Conservation (phyloP, 306 rosid genomes). For the Echinosophora koreensis region DNA sequence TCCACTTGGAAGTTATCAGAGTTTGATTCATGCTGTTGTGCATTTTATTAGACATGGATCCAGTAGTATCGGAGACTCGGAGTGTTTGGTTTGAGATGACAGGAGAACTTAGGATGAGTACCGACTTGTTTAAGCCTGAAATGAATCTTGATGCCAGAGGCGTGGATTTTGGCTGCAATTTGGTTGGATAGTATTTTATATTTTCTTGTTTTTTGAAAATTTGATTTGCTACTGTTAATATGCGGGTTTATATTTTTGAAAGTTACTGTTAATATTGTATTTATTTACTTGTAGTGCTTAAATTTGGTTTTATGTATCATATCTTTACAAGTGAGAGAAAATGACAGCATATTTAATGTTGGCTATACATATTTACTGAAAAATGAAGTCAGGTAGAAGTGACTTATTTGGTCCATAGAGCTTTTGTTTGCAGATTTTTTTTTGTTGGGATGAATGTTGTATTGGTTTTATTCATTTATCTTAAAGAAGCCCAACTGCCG, state of each 20-base stretch:
- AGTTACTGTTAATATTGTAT: constrained; percentile 1
- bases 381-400: neutral
- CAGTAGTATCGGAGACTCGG: neutral
- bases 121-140: neutral
- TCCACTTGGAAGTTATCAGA: too few species aligned
- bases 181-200: constrained; percentile 11
- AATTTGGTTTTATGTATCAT: constrained; percentile 8
- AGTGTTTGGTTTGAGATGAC: neutral
- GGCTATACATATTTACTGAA: neutral
- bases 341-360: neutral
- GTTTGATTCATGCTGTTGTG: neutral
- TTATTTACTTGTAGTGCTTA: constrained; percentile 3
- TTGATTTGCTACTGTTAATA: neutral
- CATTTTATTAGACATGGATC: constrained; percentile 12
- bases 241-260: neutral
- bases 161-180: neutral
- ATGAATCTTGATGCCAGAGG: neutral
- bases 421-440: neutral
- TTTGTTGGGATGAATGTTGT: neutral
- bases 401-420: neutral
- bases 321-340: constrained; percentile 25
- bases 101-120: constrained; percentile 15
- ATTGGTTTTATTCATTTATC: neutral
- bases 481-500: constrained; percentile 27
- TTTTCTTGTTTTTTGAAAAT: constrained; percentile 8